A percentile compares a stretch with the other conserved stretches of the same genome.
Conservation (phyloP, 306 rosid genomes). For the Arachis stenosperma region DNA sequence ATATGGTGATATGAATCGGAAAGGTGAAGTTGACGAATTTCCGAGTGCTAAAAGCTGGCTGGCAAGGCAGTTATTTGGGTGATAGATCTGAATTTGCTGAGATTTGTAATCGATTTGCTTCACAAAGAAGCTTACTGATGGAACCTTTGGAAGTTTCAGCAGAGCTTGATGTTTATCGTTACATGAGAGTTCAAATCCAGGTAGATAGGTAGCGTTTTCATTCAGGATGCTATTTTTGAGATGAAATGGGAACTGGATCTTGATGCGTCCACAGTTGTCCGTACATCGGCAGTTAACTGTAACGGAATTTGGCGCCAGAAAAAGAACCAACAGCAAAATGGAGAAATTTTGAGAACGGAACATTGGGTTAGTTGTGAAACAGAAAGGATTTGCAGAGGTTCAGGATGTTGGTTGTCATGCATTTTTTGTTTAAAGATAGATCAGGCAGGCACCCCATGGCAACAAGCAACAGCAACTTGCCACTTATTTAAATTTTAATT, state of each 20-base stretch:
- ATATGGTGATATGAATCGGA: not conserved
- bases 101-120: conserved; percentile 28
- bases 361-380: not conserved
- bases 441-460: too few relatives aligned
- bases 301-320: not conserved
- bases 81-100: not conserved
- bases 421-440: too few relatives aligned
- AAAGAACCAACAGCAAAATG: not conserved
- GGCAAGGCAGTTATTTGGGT: conserved; percentile 38
- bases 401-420: too few relatives aligned
- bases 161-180: not conserved
- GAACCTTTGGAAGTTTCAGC: conserved; percentile 20
- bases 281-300: not conserved
- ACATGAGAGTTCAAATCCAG: conserved; percentile 37
- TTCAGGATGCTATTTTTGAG: conserved; percentile 15
- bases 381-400: too few relatives aligned
- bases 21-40: conserved; percentile 33
- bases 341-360: not conserved
- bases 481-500: too few relatives aligned
- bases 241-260: conserved; percentile 40
- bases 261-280: conserved; percentile 35
- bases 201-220: not conserved
- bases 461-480: too few relatives aligned
- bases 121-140: conserved; percentile 6
- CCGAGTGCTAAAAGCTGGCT: conserved; percentile 1